Conservation (phyloP, 169 alveolate species). For the Plasmodium chabaudi region DNA sequence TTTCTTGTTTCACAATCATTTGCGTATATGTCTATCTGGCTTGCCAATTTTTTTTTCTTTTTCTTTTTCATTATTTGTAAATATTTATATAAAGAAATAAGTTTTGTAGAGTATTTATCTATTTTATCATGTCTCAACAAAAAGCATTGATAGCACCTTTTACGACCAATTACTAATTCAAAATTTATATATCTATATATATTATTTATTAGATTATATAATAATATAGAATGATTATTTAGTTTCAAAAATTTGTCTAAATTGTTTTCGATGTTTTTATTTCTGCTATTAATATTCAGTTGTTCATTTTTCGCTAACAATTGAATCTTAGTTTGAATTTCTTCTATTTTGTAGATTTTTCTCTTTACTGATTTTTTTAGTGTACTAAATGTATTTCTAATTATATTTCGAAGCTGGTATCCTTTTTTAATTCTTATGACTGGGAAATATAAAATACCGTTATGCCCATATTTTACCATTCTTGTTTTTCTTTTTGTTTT, state of each 20-base stretch:
- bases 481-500: background rate
- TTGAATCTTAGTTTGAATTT: background rate
- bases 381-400: background rate
- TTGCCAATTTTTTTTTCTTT: background rate
- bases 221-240: background rate
- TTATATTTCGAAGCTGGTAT: background rate
- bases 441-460: background rate
- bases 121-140: background rate
- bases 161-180: slow-evolving; percentile 17
- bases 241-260: background rate
- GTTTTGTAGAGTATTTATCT: background rate
- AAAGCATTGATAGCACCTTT: slow-evolving; percentile 42
- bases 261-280: background rate
- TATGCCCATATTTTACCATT: slow-evolving; percentile 1
- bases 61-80: background rate
- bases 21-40: no score
- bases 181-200: slow-evolving; percentile 14
- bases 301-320: no score
- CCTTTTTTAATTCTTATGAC: slow-evolving; percentile 1
- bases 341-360: background rate
- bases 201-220: background rate
- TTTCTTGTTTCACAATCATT: background rate
- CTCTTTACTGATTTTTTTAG: background rate
- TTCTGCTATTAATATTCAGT: background rate
- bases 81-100: slow-evolving; percentile 11